These are phyloP conservation scores for Oryza brachyantha DNA, from an alignment of 176 grass and related monocot species.

Conservation along the genomic window DNA sequence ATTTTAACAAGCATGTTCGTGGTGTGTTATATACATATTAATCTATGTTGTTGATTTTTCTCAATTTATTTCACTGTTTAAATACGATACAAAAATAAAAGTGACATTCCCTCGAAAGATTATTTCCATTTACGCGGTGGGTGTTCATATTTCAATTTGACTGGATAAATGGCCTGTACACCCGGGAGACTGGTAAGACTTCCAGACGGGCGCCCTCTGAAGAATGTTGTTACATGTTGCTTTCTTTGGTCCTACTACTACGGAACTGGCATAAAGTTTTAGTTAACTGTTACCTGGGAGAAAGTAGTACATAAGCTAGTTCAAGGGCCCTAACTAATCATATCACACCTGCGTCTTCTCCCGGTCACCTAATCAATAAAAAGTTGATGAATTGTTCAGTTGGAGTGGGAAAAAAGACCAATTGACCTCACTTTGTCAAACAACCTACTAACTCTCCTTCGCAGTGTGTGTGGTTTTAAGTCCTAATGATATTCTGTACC, in stretches of 20 bases:
- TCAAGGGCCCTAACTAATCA: constrained; percentile 41
- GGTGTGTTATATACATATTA: too few relatives aligned
- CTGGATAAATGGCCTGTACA: not conserved
- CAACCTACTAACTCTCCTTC: constrained; percentile 32
- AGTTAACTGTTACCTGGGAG: not conserved
- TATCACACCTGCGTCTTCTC: constrained; percentile 35
- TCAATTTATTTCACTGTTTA: too few relatives aligned
- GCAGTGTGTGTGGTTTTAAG: too few relatives aligned
- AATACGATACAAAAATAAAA: too few relatives aligned
- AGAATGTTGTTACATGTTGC: not conserved
- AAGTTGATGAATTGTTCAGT: constrained; percentile 30
- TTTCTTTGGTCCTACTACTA: not conserved
- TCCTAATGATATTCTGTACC: not conserved
- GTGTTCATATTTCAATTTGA: not conserved
- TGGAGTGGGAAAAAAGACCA: constrained; percentile 8
- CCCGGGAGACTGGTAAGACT: not conserved
- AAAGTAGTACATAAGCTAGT: not conserved
- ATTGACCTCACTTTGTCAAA: constrained; percentile 39
- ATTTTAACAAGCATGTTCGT: too few relatives aligned
- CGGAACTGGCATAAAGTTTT: constrained; percentile 4
- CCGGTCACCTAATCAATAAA: constrained; percentile 42
- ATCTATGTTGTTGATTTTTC: too few relatives aligned
- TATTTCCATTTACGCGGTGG: too few relatives aligned
- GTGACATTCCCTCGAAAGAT: too few relatives aligned
- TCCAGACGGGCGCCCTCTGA: not conserved